These are phyloP conservation scores for Tuber indicum DNA, from an alignment of 495 filamentous ascomycete genomes.

Conservation along the genomic window DNA sequence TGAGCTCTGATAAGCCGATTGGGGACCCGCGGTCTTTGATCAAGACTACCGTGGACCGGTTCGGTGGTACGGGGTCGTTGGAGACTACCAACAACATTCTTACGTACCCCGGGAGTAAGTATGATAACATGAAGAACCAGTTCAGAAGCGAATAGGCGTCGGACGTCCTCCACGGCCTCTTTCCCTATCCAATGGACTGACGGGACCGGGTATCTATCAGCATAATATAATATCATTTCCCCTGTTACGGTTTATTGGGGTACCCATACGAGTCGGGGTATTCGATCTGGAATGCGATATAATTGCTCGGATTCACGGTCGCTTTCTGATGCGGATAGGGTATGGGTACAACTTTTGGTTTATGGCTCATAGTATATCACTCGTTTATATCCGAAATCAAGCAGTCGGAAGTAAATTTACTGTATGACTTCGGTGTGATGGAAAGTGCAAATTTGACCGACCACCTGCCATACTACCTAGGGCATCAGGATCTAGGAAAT, in stretches of 20 bases:
- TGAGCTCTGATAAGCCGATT: conserved; percentile 59
- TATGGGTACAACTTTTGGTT: background rate
- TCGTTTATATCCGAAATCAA: background rate
- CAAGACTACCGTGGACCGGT: conserved; percentile 51
- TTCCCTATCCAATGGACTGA: background rate
- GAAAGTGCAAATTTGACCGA: too few species aligned
- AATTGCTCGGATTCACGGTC: background rate
- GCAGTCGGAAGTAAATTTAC: too few species aligned
- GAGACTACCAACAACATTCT: conserved; percentile 62
- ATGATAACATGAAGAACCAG: conserved; percentile 64
- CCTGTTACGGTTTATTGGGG: background rate
- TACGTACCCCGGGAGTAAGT: conserved; percentile 66
- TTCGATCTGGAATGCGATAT: background rate
- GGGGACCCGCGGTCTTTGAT: conserved; percentile 57
- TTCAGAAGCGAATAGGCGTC: conserved; percentile 28
- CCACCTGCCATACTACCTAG: too few species aligned
- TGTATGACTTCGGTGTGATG: too few species aligned
- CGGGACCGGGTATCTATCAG: background rate
- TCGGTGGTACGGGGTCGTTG: conserved; percentile 50
- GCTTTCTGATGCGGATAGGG: background rate
- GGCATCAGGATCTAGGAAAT: too few species aligned
- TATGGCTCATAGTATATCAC: background rate
- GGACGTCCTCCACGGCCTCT: background rate
- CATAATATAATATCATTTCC: background rate
- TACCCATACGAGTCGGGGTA: background rate